Evolutionary conservation across 2,329 filamentous ascomycete genomes (phyloP).

Genomic region (Thielaviopsis ethacetica): DNA sequence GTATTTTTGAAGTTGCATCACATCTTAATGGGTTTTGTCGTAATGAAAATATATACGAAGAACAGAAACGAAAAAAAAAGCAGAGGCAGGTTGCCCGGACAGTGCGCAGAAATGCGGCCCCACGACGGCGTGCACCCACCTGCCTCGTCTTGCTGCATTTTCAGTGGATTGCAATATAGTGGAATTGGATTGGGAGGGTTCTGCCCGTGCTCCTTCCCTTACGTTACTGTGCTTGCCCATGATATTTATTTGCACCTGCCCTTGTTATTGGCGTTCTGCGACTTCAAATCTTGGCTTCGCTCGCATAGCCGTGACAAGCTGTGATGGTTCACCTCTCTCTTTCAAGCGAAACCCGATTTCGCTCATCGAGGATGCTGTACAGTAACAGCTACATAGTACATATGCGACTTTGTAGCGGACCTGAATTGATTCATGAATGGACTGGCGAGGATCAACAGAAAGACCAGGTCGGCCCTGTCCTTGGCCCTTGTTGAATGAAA

Average conservation of each 20-base stretch:
- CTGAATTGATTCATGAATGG: neutral
- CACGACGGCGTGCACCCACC: neutral
- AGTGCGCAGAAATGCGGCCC: conserved; percentile 2
- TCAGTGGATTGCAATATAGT: conserved; percentile 1
- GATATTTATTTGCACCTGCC: neutral
- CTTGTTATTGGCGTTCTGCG: neutral
- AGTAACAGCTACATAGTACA: no score
- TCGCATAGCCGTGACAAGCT: neutral
- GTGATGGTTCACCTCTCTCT: neutral
- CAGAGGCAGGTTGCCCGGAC: neutral
- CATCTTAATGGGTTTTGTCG: neutral
- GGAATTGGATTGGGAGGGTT: conserved; percentile 2
- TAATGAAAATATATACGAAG: neutral
- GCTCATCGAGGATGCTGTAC: neutral
- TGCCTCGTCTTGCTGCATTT: neutral
- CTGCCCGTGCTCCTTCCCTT: conserved; percentile 7
- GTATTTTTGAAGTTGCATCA: no score
- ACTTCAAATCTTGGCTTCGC: neutral
- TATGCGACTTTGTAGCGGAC: neutral
- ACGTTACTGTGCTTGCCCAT: neutral
- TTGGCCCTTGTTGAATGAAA: neutral
- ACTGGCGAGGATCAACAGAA: neutral
- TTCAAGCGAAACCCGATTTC: neutral
- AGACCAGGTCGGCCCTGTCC: neutral
- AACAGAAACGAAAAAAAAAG: no score